phyloP scores from a whole-genome alignment of 805 yeast genomes.

The Nadsonia fulvescens region DNA sequence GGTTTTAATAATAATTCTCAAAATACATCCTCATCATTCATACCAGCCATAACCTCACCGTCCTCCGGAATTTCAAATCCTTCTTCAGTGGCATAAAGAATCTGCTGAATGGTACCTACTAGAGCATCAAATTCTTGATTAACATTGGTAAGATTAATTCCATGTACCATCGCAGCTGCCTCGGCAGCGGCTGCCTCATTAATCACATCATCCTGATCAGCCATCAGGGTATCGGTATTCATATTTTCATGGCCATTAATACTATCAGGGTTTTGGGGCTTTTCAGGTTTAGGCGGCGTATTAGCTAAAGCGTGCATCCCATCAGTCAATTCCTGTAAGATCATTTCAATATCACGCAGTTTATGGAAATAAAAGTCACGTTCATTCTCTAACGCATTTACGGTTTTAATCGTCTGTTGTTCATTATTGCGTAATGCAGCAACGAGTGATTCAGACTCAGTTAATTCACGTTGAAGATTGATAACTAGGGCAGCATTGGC shows the following conservation, averaged over 20 bases:
- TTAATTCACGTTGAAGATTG: constrained; percentile 17
- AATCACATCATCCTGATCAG: constrained; percentile 3
- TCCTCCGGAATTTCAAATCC: constrained; percentile 55
- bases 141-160: constrained; percentile 19
- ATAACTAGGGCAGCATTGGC: too few relatives aligned
- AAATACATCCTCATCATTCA: not conserved
- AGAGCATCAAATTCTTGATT: too few relatives aligned
- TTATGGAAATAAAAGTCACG: constrained; percentile 83
- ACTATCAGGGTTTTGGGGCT: not conserved
- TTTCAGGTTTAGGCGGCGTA: not conserved
- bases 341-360: constrained; percentile 70
- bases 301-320: too few relatives aligned
- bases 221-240: too few relatives aligned
- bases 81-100: constrained; percentile 65
- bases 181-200: constrained; percentile 22
- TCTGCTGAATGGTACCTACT: constrained; percentile 63
- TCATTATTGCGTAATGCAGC: too few relatives aligned
- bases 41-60: constrained; percentile 7
- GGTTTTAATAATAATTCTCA: too few relatives aligned
- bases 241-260: constrained; percentile 1
- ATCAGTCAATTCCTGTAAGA: constrained; percentile 47
- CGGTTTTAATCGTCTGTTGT: constrained; percentile 22
- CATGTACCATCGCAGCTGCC: constrained; percentile 13
- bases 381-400: constrained; percentile 44
- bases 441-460: too few relatives aligned